These are phyloP conservation scores for Serendipita vermifera DNA, from an alignment of 768 basidiomycete species.

Conservation along the genomic window DNA sequence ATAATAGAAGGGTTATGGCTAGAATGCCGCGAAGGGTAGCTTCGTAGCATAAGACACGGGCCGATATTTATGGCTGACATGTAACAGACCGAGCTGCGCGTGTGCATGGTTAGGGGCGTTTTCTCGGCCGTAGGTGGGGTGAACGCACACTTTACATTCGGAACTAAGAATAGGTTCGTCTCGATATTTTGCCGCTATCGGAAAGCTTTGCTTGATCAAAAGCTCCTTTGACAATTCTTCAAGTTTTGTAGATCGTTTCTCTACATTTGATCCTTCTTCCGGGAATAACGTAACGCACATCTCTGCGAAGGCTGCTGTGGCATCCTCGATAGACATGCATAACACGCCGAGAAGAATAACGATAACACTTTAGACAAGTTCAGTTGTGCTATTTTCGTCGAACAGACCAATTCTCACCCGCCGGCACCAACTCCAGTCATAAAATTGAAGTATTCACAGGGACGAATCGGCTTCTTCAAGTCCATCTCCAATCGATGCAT, in stretches of 20 bases:
- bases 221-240: background rate
- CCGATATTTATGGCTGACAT: background rate
- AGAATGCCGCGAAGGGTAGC: background rate
- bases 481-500: background rate
- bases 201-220: background rate
- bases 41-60: background rate
- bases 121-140: background rate
- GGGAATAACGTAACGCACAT: background rate
- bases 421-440: background rate
- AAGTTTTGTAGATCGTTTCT: background rate
- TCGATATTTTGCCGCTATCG: background rate
- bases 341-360: background rate
- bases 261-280: background rate
- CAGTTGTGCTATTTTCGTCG: background rate
- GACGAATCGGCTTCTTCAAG: background rate
- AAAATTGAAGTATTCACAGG: background rate
- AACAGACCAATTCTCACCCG: background rate
- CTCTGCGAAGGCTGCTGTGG: background rate
- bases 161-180: background rate
- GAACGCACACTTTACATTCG: background rate
- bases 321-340: background rate
- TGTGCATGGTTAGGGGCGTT: background rate
- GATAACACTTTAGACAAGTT: background rate
- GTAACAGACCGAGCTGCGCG: background rate
- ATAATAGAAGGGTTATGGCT: background rate